Percentiles rank a stretch among this genome's conserved stretches.
phyloP scores from a whole-genome alignment of 257 asterid species.

The Prunella vulgaris region DNA sequence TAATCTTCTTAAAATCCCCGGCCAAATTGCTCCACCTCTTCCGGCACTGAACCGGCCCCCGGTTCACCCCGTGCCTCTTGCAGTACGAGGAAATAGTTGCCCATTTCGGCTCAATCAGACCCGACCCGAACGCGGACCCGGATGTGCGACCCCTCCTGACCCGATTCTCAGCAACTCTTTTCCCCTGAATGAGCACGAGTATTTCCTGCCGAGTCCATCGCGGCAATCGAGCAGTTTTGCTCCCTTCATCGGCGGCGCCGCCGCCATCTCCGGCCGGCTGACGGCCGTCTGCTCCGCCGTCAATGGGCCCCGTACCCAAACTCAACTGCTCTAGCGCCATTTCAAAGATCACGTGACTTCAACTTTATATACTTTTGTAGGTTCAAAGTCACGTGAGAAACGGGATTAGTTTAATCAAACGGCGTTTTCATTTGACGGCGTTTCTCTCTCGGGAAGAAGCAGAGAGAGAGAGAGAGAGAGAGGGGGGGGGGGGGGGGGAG shows the following conservation, averaged over 20 bases:
- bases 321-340: constrained; percentile 65
- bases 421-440: constrained; percentile 48
- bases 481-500: not conserved
- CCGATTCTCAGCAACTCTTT: constrained; percentile 66
- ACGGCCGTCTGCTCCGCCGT: constrained; percentile 58
- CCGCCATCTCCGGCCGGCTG: constrained; percentile 34
- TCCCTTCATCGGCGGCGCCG: constrained; percentile 39
- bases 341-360: constrained; percentile 31
- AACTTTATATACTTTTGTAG: constrained; percentile 12
- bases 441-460: not conserved
- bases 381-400: constrained; percentile 40
- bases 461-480: not conserved
- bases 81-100: constrained; percentile 86
- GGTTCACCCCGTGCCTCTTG: constrained; percentile 78
- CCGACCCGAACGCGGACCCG: constrained; percentile 60
- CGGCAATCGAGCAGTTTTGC: constrained; percentile 64
- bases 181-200: constrained; percentile 80
- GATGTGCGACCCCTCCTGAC: constrained; percentile 60
- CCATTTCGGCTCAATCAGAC: constrained; percentile 87
- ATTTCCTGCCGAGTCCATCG: constrained; percentile 95
- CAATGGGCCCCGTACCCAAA: constrained; percentile 46
- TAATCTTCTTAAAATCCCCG: constrained; percentile 86
- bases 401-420: constrained; percentile 26
- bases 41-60: constrained; percentile 96
- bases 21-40: constrained; percentile 94